phyloP scores from a whole-genome alignment of 1,284 basidiomycete species.

The Cryptococcus sp. region DNA sequence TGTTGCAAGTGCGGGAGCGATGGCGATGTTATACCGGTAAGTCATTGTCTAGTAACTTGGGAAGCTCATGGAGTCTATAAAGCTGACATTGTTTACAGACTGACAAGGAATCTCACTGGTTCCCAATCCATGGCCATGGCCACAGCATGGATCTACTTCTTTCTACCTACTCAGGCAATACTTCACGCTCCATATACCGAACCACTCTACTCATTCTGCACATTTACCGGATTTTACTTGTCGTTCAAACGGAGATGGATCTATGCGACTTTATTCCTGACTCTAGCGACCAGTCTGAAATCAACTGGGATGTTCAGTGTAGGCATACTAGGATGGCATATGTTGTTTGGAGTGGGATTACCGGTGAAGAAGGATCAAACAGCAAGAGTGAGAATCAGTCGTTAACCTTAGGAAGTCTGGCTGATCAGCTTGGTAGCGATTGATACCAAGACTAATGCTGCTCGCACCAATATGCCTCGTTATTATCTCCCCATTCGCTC shows the following conservation, averaged over 20 bases:
- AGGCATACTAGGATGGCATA: constrained; percentile 69
- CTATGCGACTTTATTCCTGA: constrained; percentile 60
- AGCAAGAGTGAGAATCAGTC: no score
- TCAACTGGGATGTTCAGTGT: constrained; percentile 74
- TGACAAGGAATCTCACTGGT: constrained; percentile 28
- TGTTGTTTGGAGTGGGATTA: not conserved
- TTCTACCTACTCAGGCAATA: constrained; percentile 75
- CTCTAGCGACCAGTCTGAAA: constrained; percentile 64
- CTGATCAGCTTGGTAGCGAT: not conserved
- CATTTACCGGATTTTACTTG: constrained; percentile 61
- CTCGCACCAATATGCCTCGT: constrained; percentile 50
- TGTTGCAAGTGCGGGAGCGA: constrained; percentile 38
- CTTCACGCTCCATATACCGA: constrained; percentile 74
- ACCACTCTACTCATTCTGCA: constrained; percentile 74
- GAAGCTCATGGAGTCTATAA: not conserved
- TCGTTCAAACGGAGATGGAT: constrained; percentile 50
- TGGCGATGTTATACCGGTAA: constrained; percentile 60
- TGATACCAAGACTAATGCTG: not conserved
- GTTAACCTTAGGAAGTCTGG: not conserved
- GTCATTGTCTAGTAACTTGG: constrained; percentile 10
- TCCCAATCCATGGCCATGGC: constrained; percentile 60
- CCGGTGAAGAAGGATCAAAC: not conserved
- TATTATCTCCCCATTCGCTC: constrained; percentile 61
- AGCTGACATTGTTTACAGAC: constrained; percentile 15
- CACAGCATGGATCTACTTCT: constrained; percentile 63